phyloP scores from a whole-genome alignment of 2,329 filamentous ascomycete species.

The Cordyceps pruinosa region DNA sequence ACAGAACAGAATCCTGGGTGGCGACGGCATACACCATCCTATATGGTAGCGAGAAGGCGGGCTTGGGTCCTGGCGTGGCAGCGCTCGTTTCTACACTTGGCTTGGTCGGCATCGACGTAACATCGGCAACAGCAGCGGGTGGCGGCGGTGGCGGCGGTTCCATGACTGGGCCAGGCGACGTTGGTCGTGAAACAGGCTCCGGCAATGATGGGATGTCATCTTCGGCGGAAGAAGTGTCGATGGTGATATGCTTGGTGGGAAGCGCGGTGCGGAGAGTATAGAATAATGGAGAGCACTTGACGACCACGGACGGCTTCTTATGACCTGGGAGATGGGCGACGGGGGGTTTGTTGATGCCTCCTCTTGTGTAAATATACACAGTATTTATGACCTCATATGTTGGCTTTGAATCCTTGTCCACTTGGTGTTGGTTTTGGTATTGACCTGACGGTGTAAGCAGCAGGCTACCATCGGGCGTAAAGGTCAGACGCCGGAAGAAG shows the following conservation, averaged over 20 bases:
- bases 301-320: slow-evolving; percentile 95
- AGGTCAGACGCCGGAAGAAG: slow-evolving; percentile 89
- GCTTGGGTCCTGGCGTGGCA: slow-evolving; percentile 52
- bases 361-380: slow-evolving; percentile 95
- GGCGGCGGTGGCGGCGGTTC: slow-evolving; percentile 78
- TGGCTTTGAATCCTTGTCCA: slow-evolving; percentile 60
- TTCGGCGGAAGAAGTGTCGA: slow-evolving; percentile 85
- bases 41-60: slow-evolving; percentile 81
- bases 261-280: slow-evolving; percentile 70
- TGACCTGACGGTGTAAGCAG: slow-evolving; percentile 92
- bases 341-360: slow-evolving; percentile 92
- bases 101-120: slow-evolving; percentile 46
- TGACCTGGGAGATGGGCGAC: slow-evolving; percentile 92
- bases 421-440: slow-evolving; percentile 73
- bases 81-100: slow-evolving; percentile 38
- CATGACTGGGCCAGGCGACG: slow-evolving; percentile 59
- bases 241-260: slow-evolving; percentile 82
- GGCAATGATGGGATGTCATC: slow-evolving; percentile 78
- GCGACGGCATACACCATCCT: slow-evolving; percentile 95
- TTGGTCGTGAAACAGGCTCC: slow-evolving; percentile 66
- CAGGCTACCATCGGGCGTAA: slow-evolving; percentile 90
- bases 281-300: slow-evolving; percentile 85
- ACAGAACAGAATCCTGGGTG: slow-evolving; percentile 86
- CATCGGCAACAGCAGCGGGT: slow-evolving; percentile 45
- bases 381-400: slow-evolving; percentile 89